Percentiles rank a stretch among this genome's conserved stretches.
Conservation (phyloP, 768 basidiomycete genomes). For the Leccinum disarticulatum region DNA sequence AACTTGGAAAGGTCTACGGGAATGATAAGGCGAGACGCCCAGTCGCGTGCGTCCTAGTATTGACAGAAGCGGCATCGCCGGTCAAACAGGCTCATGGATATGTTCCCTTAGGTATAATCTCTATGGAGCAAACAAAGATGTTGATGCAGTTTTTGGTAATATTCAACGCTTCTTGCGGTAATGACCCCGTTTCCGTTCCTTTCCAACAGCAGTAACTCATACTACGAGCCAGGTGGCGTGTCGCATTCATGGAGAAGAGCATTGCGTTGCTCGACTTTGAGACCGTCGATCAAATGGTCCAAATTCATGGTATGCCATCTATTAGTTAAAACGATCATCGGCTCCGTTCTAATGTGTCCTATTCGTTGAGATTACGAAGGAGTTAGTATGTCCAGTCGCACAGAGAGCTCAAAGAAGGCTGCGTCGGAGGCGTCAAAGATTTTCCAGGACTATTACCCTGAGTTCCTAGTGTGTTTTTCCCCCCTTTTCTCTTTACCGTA, state of each 20-base stretch:
- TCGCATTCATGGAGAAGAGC: conserved; percentile 72
- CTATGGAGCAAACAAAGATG: conserved; percentile 68
- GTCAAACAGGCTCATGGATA: neutral
- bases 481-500: conserved; percentile 14
- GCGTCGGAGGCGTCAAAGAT: conserved; percentile 73
- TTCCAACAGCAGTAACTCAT: conserved; percentile 6
- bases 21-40: conserved; percentile 71
- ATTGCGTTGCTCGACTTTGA: conserved; percentile 66
- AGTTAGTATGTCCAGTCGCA: conserved; percentile 61
- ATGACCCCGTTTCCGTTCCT: neutral
- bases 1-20: conserved; percentile 63
- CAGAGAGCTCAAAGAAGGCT: conserved; percentile 74
- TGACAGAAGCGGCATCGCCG: neutral
- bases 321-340: no score
- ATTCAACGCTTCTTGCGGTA: conserved; percentile 74
- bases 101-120: conserved; percentile 61
- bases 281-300: conserved; percentile 68
- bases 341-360: neutral
- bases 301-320: conserved; percentile 59
- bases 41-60: conserved; percentile 50
- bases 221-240: conserved; percentile 59
- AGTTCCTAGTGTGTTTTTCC: conserved; percentile 53
- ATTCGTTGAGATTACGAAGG: conserved; percentile 66
- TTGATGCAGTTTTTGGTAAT: conserved; percentile 74
- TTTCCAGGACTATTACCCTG: conserved; percentile 77